Base-by-base conservation (phyloP, 805 yeast genomes). In the Sugiyamaella chiloensis region DNA sequence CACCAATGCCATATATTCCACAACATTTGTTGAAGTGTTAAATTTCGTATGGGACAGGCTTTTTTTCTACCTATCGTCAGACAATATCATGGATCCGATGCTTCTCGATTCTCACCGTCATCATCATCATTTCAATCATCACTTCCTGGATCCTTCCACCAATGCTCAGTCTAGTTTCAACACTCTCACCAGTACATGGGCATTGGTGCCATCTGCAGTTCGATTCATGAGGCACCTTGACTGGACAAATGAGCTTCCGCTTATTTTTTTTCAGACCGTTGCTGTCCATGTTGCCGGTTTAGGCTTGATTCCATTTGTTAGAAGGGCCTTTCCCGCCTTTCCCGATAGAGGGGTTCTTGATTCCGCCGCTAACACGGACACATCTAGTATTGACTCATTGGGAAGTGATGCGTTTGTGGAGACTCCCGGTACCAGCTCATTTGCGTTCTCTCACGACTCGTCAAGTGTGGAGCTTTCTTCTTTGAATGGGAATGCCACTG, bases 281-380 rank as follows among this genome's bases (percentile, higher is more conserved):
- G 67, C 69, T 3, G 52, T 64, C 40, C 68, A 65, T 24, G 63
- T 64, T 19, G 56, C 65, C 11, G 62, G 61, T 1, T 54, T 58
- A 20, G 61, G 67, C 7, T 32, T 64, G 20, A 44, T 59, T 40
- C 61, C 62, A 11, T 60, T 59, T 19, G 31, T 65, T 12, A 47
- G 64, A 6, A 53, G 57, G 17, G 47, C 55, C n/a, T 59, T 63
- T 40, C n/a, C n/a, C n/a, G 47, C 55, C n/a, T 26, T 26, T 26
- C 53, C 62, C n/a, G 61, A 52, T 30, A 23, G 44, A 21, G 48
- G 42, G 3, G 16, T 21, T 17, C 9, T 24, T 11, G 52, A 49
- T 17, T 45, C 47, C 27, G 26, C 49, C 46, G 52, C 51, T 23
- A 46, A 52, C 12, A 37, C 46, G 7, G 53, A 57, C 11, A 52